Evolutionary conservation across 345 rosid species (phyloP).

Genomic region (Dovyalis caffra): DNA sequence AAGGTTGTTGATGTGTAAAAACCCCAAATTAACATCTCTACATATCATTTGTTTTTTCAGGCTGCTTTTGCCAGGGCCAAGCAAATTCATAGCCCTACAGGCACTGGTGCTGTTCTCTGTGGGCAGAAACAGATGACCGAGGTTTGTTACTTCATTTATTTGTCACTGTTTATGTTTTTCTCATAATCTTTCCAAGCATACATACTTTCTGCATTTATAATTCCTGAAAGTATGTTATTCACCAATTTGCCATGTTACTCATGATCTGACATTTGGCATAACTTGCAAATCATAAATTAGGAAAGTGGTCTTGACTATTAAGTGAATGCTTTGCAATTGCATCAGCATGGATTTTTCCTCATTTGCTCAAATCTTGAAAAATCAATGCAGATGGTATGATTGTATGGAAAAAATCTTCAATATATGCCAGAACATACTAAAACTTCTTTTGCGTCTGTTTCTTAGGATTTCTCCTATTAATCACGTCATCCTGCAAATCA

Average conservation of each 20-base stretch:
- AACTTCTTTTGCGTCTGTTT: too few species aligned
- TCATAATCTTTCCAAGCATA: neutral
- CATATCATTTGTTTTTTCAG: constrained; percentile 37
- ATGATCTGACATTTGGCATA: neutral
- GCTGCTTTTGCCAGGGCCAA: constrained; percentile 83
- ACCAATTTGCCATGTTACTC: neutral
- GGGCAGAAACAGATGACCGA: constrained; percentile 97
- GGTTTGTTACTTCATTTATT: constrained; percentile 41
- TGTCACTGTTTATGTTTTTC: neutral
- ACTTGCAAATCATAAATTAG: neutral
- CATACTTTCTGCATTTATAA: neutral
- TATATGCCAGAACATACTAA: neutral
- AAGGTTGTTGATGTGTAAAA: neutral
- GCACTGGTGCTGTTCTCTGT: constrained; percentile 79
- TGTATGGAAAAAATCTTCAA: neutral
- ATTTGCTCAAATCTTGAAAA: neutral
- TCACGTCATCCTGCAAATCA: neutral
- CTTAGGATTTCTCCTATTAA: neutral
- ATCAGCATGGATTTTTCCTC: neutral
- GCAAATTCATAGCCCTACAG: constrained; percentile 46
- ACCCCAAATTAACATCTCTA: constrained; percentile 6
- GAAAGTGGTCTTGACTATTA: neutral
- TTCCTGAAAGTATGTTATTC: neutral
- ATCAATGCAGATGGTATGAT: neutral
- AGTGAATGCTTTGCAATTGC: neutral